Conservation (phyloP, 176 grass and related monocot genomes). For the Bothriochloa decipiens region DNA sequence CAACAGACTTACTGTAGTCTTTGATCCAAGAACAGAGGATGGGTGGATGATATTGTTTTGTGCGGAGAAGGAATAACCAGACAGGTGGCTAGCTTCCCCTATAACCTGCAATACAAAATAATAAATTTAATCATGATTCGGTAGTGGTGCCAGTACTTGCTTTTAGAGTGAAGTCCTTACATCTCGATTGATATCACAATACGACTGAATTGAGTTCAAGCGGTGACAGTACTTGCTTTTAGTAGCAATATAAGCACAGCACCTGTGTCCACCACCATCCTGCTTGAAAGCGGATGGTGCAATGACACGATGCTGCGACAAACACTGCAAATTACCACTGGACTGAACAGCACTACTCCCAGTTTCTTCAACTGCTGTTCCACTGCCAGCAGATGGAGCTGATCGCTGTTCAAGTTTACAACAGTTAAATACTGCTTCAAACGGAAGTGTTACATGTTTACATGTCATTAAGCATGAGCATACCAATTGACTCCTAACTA, state of each 20-base stretch:
- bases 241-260: slow-evolving; percentile 86
- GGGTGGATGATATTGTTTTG: slow-evolving; percentile 95
- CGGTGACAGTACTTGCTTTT: slow-evolving; percentile 94
- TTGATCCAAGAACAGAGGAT: slow-evolving; percentile 82
- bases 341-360: slow-evolving; percentile 50
- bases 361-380: slow-evolving; percentile 52
- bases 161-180: slow-evolving; percentile 53
- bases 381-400: slow-evolving; percentile 54
- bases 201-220: slow-evolving; percentile 93
- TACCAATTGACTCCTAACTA: slow-evolving; percentile 94
- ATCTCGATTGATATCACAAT: slow-evolving; percentile 93
- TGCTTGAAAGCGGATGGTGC: slow-evolving; percentile 80
- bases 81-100: slow-evolving; percentile 86
- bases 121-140: slow-evolving; percentile 43
- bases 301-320: slow-evolving; percentile 74
- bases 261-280: slow-evolving; percentile 56
- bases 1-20: slow-evolving; percentile 80
- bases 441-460: slow-evolving; percentile 16
- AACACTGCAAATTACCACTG: slow-evolving; percentile 69
- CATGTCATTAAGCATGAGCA: slow-evolving; percentile 29
- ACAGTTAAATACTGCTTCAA: slow-evolving; percentile 26
- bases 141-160: slow-evolving; percentile 6
- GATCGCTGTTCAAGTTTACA: slow-evolving; percentile 69
- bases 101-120: slow-evolving; percentile 60
- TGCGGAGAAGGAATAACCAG: slow-evolving; percentile 90